Evolutionary conservation across 345 rosid species (phyloP), one percentile per base, ranked within the genome.

Genomic region (Citrus reticulata): DNA sequence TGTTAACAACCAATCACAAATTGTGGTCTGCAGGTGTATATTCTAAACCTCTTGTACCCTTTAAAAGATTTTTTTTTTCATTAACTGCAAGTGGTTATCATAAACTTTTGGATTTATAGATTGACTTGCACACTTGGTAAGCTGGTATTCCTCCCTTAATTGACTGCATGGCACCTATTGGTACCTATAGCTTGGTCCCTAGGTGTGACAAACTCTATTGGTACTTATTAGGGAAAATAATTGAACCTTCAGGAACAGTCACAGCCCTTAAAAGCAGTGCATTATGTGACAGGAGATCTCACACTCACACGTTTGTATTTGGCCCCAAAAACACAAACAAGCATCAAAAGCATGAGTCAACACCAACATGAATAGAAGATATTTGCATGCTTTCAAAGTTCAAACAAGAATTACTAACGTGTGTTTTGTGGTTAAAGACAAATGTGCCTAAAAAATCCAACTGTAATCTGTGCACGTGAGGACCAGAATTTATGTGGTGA

Each of bases 381-480:
- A 30, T 54, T 75, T 49, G 49, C 78, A 64, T 64, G 71, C 24
- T 75, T 75, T 49, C 60, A 63, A 70, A 75, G 58, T 13, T 46
- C 51, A 13, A 13, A 75, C 62, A 49, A 49, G 62, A 75, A 64
- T 64, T 49, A 32, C 49, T 74, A 68, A 40, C 68, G n/a, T 46
- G 17, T 25, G 37, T 30, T 46, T 75, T 54, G 71, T 75, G 71
- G 51, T 40, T 49, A 46, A 32, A 20, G 74, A 71, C 35, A 61
- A 42, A 46, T 30, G 46, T 22, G 39, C 49, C 42, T 30, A 61
- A 10, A 27, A 49, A 75, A 75, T 64, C 51, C 71, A 64, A 75
- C 62, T 32, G 68, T 16, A 27, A 51, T 64, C 70, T 65, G 62
- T 64, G 72, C 80, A 78, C 81, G 77, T 72, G 72, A 79, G 64